phyloP scores from a whole-genome alignment of 2,329 filamentous ascomycete genomes.

The Penicillium sp. region DNA sequence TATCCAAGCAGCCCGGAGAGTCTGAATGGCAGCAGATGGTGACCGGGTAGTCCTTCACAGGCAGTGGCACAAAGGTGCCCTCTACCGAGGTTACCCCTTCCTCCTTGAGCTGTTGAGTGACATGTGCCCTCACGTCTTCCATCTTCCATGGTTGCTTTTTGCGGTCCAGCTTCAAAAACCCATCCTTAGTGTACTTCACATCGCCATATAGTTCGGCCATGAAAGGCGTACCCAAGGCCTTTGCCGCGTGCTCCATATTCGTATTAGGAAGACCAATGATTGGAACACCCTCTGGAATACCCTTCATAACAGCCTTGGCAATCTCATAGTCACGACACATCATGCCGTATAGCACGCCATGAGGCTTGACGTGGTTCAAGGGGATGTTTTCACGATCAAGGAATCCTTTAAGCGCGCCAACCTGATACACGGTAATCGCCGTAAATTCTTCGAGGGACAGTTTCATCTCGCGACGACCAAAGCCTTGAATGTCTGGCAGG shows the following conservation, averaged over 20 bases:
- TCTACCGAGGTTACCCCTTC: not conserved
- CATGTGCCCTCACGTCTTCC: not conserved
- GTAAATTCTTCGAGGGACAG: slow-evolving; percentile 54
- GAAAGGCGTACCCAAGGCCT: slow-evolving; percentile 47
- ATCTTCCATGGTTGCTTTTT: slow-evolving; percentile 42
- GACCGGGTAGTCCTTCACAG: not conserved
- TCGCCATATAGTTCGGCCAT: slow-evolving; percentile 53
- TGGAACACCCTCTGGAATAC: slow-evolving; percentile 47
- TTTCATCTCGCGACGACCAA: slow-evolving; percentile 59
- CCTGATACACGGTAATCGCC: slow-evolving; percentile 57
- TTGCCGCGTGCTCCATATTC: slow-evolving; percentile 50
- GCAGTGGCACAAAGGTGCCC: not conserved
- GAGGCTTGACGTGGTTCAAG: slow-evolving; percentile 59
- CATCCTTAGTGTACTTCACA: slow-evolving; percentile 51
- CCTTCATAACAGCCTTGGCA: slow-evolving; percentile 50
- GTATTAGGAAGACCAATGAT: slow-evolving; percentile 55
- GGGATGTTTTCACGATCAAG: slow-evolving; percentile 30
- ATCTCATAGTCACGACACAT: slow-evolving; percentile 50
- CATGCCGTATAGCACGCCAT: slow-evolving; percentile 57
- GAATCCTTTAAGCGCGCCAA: slow-evolving; percentile 39
- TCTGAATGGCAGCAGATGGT: not conserved
- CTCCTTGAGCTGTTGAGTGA: not conserved
- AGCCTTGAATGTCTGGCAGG: slow-evolving; percentile 59
- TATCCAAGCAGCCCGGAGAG: not conserved
- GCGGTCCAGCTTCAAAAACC: slow-evolving; percentile 52